Conservation (phyloP, 108 stramenopile species). For the Pseudonitzschia pungens region DNA sequence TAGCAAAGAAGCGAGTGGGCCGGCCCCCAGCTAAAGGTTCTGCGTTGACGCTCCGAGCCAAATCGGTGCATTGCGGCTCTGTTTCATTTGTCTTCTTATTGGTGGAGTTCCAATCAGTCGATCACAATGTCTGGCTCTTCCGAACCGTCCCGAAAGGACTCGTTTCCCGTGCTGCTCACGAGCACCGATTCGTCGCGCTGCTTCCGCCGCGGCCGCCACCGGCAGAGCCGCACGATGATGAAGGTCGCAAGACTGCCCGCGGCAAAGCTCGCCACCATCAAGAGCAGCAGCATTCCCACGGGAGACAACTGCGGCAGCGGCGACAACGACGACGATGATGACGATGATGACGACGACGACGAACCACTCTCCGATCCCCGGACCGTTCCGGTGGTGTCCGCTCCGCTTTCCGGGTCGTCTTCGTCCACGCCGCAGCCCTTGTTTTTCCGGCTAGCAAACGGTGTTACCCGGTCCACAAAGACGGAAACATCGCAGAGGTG, state of each 20-base stretch:
- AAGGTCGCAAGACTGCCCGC: constrained; percentile 6
- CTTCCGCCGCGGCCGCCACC: neutral
- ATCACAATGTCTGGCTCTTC: no score
- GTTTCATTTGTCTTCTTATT: no score
- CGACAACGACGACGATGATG: neutral
- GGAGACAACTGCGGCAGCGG: neutral
- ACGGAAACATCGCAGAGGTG: constrained; percentile 64
- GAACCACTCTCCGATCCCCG: neutral
- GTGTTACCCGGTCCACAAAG: constrained; percentile 40
- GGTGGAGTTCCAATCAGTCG: no score
- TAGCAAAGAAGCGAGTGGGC: no score
- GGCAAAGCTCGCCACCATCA: constrained; percentile 8
- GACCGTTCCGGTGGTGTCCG: neutral
- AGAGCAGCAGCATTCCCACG: neutral
- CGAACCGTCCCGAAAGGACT: no score
- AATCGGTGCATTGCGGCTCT: no score
- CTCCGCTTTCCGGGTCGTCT: neutral
- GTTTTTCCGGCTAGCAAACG: constrained; percentile 48
- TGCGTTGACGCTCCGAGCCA: no score
- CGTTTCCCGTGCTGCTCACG: neutral
- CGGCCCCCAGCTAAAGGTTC: no score
- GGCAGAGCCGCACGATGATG: neutral
- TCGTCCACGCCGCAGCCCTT: constrained; percentile 10
- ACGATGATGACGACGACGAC: neutral
- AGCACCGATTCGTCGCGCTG: constrained; percentile 15